Evolutionary conservation across 2,329 filamentous ascomycete genomes (phyloP), one percentile per base, ranked within the genome.

Genomic region (Diaporthe sp.): DNA sequence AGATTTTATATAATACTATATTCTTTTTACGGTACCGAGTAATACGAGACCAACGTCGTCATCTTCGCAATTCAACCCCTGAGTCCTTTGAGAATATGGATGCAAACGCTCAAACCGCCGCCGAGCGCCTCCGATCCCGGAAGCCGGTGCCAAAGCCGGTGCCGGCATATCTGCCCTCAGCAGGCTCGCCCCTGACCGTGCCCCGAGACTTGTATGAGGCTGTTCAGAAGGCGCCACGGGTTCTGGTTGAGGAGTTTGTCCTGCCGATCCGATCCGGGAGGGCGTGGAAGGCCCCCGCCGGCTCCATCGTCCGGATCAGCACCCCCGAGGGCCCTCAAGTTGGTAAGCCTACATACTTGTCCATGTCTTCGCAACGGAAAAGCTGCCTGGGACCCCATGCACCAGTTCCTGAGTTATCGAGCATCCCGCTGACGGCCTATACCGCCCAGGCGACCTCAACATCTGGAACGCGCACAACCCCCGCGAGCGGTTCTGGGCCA

Each of bases 301-400:
- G 94, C 4, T 89, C 89, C 67, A 89, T 97, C 74, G 90, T 94
- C 76, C 90, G 92, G 19, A 92, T 97, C 77, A 93, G 91, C 75
- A 96, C 94, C 0, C 94, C 94, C 0, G 86, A 92, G 73, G 95
- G 95, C 0, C 91, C 95, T 0, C 95, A 97, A 84, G 94, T 97
- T 67, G 89, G 86, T 87, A 82, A 37, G 84, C 82, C 22, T 22
- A 42, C 9, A 57, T 13, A 5, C 57, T 39, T 8, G 13, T 25
- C 57, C 28, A 7, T 37, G 19, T 25, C 8, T 12, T n/a, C 1
- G 3, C 31, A 19, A 2, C 13, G 34, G 1, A 46, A 2, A 22
- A 4, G 13, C 15, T 5, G 42, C 17, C 4, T 39, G 39, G 2
- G 37, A 4, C 19, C 42, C 17, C 15, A 2, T 31, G 19, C n/a